phyloP scores from a whole-genome alignment of 1,284 basidiomycete species.

The Naganishia sp. region DNA sequence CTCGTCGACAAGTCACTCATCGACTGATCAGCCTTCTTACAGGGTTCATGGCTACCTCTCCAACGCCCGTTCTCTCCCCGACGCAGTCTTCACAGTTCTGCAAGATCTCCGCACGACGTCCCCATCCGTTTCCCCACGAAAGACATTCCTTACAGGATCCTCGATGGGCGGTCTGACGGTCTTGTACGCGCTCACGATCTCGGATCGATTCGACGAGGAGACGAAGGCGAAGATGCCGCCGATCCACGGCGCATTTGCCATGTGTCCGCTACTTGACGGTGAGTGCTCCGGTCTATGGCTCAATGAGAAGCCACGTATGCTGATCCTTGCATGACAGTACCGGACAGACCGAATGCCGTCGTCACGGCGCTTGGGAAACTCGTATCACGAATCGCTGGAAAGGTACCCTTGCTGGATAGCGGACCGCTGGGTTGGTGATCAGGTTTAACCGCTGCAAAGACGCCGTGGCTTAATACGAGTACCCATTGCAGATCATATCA shows the following conservation, averaged over 20 bases:
- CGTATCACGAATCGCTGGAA: constrained; percentile 52
- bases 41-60: constrained; percentile 11
- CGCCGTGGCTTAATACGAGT: not conserved
- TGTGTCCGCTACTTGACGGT: constrained; percentile 56
- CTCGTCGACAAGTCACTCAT: not conserved
- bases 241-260: constrained; percentile 52
- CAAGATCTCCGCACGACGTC: constrained; percentile 7
- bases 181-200: constrained; percentile 14
- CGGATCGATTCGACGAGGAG: constrained; percentile 9
- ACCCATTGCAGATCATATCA: constrained; percentile 52
- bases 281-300: constrained; percentile 34
- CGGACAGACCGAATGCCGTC: constrained; percentile 46
- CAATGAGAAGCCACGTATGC: constrained; percentile 26
- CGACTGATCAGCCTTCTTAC: not conserved
- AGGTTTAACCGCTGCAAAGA: not conserved
- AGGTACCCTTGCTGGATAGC: constrained; percentile 52
- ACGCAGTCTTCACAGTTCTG: constrained; percentile 19
- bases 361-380: constrained; percentile 51
- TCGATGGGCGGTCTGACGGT: constrained; percentile 54
- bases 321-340: not conserved
- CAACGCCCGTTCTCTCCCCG: constrained; percentile 15
- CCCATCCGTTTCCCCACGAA: constrained; percentile 34
- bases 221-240: constrained; percentile 32
- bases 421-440: constrained; percentile 47
- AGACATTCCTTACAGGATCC: constrained; percentile 55